Conservation (phyloP, 2,329 filamentous ascomycete genomes). For the Trichoderma aggressivum region DNA sequence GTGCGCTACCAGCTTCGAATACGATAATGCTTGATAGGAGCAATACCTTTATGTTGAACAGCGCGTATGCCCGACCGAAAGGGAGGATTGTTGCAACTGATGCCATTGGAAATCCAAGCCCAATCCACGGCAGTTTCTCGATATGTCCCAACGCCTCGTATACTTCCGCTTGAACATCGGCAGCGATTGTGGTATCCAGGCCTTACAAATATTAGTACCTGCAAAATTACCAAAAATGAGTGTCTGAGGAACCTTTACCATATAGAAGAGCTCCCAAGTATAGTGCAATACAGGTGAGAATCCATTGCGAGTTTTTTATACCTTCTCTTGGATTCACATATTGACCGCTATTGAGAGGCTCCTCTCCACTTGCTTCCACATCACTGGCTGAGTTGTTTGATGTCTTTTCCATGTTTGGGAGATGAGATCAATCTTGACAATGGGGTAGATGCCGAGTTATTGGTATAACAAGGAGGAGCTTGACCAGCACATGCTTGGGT, state of each 20-base stretch:
- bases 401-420: background rate
- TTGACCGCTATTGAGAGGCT: background rate
- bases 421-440: background rate
- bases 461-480: background rate
- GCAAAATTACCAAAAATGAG: background rate
- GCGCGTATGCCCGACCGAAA: conserved; percentile 33
- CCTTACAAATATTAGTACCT: background rate
- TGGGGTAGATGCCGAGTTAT: background rate
- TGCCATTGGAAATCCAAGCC: conserved; percentile 39
- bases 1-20: conserved; percentile 30
- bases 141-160: conserved; percentile 36
- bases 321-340: background rate
- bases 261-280: conserved; percentile 7
- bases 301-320: background rate
- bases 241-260: conserved; percentile 26
- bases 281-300: background rate
- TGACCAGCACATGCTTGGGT: background rate
- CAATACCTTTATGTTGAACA: conserved; percentile 45
- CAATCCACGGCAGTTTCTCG: conserved; percentile 41
- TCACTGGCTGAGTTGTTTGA: background rate
- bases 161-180: conserved; percentile 45
- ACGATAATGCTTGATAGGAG: conserved; percentile 25
- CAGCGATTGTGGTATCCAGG: conserved; percentile 45
- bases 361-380: background rate
- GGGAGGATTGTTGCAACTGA: conserved; percentile 37